Percentiles rank a stretch among this genome's conserved stretches.
These are phyloP conservation scores for Pinus taeda DNA, from an alignment of 75 land plant genomes.

Conservation along the genomic window DNA sequence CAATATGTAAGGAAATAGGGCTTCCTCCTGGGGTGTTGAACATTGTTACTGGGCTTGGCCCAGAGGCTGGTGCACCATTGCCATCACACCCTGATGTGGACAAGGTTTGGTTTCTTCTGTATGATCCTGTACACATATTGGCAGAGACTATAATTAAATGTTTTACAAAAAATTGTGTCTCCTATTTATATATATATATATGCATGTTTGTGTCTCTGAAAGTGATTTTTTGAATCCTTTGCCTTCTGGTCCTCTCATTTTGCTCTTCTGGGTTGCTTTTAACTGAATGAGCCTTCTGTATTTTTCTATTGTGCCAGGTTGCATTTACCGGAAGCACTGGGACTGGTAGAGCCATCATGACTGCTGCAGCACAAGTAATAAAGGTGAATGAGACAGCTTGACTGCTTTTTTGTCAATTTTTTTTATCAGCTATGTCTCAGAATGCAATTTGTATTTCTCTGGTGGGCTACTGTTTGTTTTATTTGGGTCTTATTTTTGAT, in stretches of 20 bases:
- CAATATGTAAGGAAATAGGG: slow-evolving; percentile 77
- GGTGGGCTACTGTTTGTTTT: neutral
- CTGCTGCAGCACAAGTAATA: slow-evolving; percentile 83
- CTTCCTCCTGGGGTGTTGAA: slow-evolving; percentile 97
- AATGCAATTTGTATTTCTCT: neutral
- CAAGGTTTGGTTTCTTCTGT: slow-evolving; percentile 53
- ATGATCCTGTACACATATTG: neutral
- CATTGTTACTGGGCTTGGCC: slow-evolving; percentile 89
- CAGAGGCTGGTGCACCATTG: slow-evolving; percentile 95
- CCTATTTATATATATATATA: neutral
- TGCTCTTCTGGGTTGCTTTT: neutral
- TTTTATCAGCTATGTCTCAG: neutral
- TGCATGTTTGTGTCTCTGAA: neutral
- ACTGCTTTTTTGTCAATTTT: neutral
- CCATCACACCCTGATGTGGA: slow-evolving; percentile 87
- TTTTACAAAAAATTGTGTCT: neutral
- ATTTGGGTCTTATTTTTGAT: neutral
- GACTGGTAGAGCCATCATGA: slow-evolving; percentile 91
- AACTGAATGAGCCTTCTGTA: neutral
- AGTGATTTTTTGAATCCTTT: neutral
- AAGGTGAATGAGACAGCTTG: slow-evolving; percentile 53
- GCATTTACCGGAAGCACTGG: slow-evolving; percentile 95
- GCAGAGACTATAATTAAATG: neutral
- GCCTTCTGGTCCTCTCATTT: neutral
- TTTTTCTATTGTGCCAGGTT: slow-evolving; percentile 42